Percentiles rank a stretch among this genome's conserved stretches.
Evolutionary conservation across 495 filamentous ascomycete species (phyloP).

Genomic region (Lentithecium fluviatile): DNA sequence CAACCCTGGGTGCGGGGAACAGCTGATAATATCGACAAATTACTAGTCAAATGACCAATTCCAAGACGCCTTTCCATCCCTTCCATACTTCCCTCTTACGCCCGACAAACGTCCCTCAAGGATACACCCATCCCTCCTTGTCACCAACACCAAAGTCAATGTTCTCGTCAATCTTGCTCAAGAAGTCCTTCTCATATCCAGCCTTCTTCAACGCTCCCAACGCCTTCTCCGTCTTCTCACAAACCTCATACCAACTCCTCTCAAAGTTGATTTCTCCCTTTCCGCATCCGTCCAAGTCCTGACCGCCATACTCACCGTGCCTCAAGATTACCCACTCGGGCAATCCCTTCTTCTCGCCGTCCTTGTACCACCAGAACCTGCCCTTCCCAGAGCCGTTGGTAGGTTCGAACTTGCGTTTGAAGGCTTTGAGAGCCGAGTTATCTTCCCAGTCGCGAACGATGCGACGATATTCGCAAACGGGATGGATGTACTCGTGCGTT

Average conservation of each 20-base stretch:
- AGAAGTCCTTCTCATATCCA: conserved; percentile 18
- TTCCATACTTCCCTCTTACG: not conserved
- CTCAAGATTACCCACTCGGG: conserved; percentile 29
- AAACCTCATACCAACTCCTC: conserved; percentile 11
- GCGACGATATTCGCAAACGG: conserved; percentile 24
- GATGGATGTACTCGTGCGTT: conserved; percentile 33
- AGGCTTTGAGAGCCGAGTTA: conserved; percentile 8
- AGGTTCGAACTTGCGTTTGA: conserved; percentile 3
- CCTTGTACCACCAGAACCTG: conserved; percentile 26
- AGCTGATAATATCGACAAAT: not conserved
- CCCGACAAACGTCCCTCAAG: not conserved
- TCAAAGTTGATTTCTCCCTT: conserved; percentile 22
- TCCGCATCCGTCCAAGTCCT: not conserved
- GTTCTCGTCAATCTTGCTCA: conserved; percentile 14
- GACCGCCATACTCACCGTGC: not conserved
- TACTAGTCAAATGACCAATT: not conserved
- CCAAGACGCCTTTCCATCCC: not conserved
- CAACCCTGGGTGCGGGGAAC: no score
- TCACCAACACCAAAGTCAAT: conserved; percentile 15
- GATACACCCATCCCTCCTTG: conserved; percentile 20
- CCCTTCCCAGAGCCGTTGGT: conserved; percentile 2
- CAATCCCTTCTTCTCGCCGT: conserved; percentile 5
- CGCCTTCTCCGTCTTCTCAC: conserved; percentile 9
- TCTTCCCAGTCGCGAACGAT: conserved; percentile 13
- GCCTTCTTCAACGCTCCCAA: conserved; percentile 1